Evolutionary conservation across 139 green algal species (phyloP).

Genomic region (Parachlorella kessleri): DNA sequence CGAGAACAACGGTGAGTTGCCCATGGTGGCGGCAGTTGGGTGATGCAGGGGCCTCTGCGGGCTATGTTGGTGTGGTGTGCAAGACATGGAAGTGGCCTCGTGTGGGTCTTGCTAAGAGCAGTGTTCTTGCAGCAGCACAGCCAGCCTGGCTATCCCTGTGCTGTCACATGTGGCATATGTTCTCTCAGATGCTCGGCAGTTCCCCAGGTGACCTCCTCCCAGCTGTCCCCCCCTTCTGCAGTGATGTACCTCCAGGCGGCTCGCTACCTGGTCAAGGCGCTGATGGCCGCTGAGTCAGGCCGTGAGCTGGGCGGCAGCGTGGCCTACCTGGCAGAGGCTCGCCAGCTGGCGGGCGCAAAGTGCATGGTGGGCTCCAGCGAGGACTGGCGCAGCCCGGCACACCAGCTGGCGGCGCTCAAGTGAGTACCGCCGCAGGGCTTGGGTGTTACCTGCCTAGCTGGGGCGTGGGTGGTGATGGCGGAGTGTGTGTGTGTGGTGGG

Average conservation of each 20-base stretch:
- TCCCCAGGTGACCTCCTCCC: background rate
- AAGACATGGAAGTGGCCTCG: no score
- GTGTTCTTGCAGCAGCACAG: no score
- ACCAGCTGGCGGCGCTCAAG: conserved; percentile 35
- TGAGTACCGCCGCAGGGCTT: background rate
- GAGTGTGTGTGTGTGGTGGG: background rate
- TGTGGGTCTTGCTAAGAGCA: no score
- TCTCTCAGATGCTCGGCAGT: no score
- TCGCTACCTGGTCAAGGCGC: conserved; percentile 77
- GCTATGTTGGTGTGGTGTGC: no score
- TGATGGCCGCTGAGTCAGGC: conserved; percentile 44
- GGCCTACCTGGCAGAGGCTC: conserved; percentile 59
- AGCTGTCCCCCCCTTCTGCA: background rate
- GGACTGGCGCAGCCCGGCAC: conserved; percentile 34
- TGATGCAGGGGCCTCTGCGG: no score
- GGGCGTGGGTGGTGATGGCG: background rate
- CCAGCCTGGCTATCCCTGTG: no score
- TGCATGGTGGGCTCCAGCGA: conserved; percentile 31
- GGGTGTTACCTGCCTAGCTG: background rate
- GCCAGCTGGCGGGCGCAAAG: conserved; percentile 30
- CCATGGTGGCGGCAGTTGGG: no score
- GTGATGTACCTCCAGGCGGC: conserved; percentile 74
- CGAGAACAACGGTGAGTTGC: conserved; percentile 78
- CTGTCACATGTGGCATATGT: no score
- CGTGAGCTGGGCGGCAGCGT: conserved; percentile 42